Conservation (phyloP, 495 filamentous ascomycete genomes). For the Neurospora sp. region DNA sequence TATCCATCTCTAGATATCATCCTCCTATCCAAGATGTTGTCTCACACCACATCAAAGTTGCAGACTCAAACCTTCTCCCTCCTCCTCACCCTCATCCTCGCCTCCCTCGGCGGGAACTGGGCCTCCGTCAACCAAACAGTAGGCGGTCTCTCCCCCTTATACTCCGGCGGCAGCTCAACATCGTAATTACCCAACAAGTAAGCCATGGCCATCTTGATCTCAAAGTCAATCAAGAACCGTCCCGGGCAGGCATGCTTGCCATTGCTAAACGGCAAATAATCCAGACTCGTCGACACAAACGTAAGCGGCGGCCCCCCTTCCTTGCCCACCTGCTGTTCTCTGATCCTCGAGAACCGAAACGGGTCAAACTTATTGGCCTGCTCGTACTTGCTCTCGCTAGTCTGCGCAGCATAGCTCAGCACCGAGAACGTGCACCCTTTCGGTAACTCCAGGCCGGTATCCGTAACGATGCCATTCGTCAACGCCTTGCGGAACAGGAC, state of each 20-base stretch:
- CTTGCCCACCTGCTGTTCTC: conserved; percentile 3
- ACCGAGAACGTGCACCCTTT: conserved; percentile 18
- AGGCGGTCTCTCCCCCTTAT: conserved; percentile 17
- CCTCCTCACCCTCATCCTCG: conserved; percentile 18
- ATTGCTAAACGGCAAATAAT: conserved; percentile 29
- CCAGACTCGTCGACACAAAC: conserved; percentile 5
- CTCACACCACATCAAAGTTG: too few relatives aligned
- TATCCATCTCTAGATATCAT: too few relatives aligned
- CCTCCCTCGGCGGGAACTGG: conserved; percentile 18
- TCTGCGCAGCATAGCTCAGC: conserved; percentile 20
- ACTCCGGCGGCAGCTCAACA: conserved; percentile 22
- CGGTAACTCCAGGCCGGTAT: conserved; percentile 25
- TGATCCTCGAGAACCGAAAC: conserved; percentile 16
- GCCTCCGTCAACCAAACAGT: conserved; percentile 23
- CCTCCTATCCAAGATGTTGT: too few relatives aligned
- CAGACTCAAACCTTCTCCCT: not conserved
- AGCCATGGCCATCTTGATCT: conserved; percentile 30
- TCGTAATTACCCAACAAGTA: conserved; percentile 32
- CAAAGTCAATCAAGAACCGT: conserved; percentile 30
- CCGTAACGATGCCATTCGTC: conserved; percentile 11
- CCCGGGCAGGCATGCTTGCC: conserved; percentile 37
- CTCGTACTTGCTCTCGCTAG: conserved; percentile 20
- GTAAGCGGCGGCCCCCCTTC: conserved; percentile 1
- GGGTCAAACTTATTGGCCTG: conserved; percentile 15
- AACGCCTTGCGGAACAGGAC: conserved; percentile 23